These are phyloP conservation scores for Pleurotus ostreatus DNA, from an alignment of 768 basidiomycete genomes.

Conservation along the genomic window DNA sequence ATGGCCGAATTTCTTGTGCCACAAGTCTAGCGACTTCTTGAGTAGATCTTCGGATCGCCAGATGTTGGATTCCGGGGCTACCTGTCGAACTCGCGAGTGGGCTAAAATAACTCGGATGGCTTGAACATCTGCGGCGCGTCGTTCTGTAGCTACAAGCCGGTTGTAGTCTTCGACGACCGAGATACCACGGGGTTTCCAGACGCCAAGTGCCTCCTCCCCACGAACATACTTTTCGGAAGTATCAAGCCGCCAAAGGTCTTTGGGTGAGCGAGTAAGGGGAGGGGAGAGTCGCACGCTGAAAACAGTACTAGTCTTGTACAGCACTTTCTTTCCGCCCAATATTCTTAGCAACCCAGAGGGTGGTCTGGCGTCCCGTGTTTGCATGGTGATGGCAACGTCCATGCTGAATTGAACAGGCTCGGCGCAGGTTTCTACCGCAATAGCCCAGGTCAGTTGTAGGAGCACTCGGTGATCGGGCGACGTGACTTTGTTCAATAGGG, in stretches of 20 bases:
- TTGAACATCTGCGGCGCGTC: slow-evolving; percentile 83
- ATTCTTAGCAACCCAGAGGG: slow-evolving; percentile 76
- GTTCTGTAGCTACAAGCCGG: slow-evolving; percentile 67
- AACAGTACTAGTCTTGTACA: slow-evolving; percentile 77
- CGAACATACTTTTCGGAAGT: slow-evolving; percentile 93
- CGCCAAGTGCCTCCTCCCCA: slow-evolving; percentile 80
- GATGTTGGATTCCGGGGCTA: slow-evolving; percentile 47
- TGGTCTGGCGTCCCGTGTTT: slow-evolving; percentile 79
- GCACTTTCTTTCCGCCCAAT: slow-evolving; percentile 72
- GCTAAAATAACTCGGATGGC: slow-evolving; percentile 77
- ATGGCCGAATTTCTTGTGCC: slow-evolving; percentile 82
- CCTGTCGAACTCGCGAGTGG: slow-evolving; percentile 44
- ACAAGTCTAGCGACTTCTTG: slow-evolving; percentile 65
- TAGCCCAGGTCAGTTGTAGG: slow-evolving; percentile 70
- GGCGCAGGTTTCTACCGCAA: slow-evolving; percentile 78
- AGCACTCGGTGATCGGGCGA: slow-evolving; percentile 73
- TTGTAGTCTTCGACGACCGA: slow-evolving; percentile 86
- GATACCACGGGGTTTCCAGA: slow-evolving; percentile 87
- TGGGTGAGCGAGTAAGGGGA: slow-evolving; percentile 78
- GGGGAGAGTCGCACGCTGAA: slow-evolving; percentile 82
- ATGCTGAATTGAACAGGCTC: slow-evolving; percentile 87
- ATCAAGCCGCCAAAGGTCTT: slow-evolving; percentile 92
- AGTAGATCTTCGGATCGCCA: slow-evolving; percentile 71
- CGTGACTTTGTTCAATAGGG: slow-evolving; percentile 83
- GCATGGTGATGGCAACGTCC: slow-evolving; percentile 83